Evolutionary conservation across 148 eudicot species (phyloP).

Genomic region (Mesembryanthemum crystallinum): DNA sequence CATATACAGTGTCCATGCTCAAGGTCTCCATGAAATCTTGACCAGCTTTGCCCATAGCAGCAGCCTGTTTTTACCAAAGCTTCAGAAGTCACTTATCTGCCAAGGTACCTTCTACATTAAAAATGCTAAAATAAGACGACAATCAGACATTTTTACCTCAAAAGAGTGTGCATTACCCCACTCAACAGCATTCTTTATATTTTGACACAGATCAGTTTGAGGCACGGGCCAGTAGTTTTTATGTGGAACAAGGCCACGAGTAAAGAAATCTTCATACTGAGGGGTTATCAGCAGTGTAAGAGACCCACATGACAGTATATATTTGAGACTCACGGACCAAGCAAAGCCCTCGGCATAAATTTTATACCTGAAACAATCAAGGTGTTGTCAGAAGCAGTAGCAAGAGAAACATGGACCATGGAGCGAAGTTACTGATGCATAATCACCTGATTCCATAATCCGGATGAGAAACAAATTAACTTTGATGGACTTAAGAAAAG

Average conservation of each 20-base stretch:
- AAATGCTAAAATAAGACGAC: not conserved
- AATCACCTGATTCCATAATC: no score
- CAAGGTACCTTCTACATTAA: not conserved
- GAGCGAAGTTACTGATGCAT: no score
- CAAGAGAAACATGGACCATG: not conserved
- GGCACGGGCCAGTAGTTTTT: constrained; percentile 71
- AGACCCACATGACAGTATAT: constrained; percentile 80
- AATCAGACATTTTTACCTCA: constrained; percentile 38
- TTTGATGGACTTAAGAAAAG: no score
- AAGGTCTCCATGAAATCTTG: constrained; percentile 69
- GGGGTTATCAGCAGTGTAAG: constrained; percentile 66
- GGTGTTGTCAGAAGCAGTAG: not conserved
- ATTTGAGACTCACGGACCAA: constrained; percentile 96
- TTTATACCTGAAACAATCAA: constrained; percentile 59
- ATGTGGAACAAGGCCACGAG: constrained; percentile 69
- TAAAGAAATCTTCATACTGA: constrained; percentile 75
- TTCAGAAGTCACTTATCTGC: not conserved
- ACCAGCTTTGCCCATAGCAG: constrained; percentile 53
- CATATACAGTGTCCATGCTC: constrained; percentile 74
- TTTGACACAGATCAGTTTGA: constrained; percentile 47
- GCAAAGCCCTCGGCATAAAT: constrained; percentile 96
- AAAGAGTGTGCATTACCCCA: constrained; percentile 61
- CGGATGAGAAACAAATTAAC: no score
- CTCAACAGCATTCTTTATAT: constrained; percentile 68
- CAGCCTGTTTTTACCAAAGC: constrained; percentile 46